Evolutionary conservation across 768 basidiomycete genomes (phyloP).

Genomic region (Lentinula aciculospora): DNA sequence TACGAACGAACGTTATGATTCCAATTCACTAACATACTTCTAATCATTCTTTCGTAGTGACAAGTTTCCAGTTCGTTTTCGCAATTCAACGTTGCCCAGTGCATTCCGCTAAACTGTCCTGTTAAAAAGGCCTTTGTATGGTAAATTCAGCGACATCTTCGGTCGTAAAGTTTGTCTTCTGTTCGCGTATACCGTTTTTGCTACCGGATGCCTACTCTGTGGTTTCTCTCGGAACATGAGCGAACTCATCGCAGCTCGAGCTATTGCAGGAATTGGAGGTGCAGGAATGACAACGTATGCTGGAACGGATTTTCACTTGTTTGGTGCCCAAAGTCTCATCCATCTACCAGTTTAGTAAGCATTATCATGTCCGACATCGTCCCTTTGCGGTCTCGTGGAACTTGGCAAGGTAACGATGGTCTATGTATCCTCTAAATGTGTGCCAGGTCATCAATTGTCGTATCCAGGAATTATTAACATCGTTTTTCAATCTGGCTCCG

Average conservation of each 20-base stretch:
- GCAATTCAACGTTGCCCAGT: too few species aligned
- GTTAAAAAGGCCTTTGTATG: conserved; percentile 8
- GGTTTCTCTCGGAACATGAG: conserved; percentile 50
- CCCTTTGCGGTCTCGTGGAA: conserved; percentile 28
- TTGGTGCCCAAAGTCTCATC: too few species aligned
- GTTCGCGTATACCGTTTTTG: conserved; percentile 49
- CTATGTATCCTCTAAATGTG: neutral
- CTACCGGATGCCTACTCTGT: conserved; percentile 46
- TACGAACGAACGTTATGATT: neutral
- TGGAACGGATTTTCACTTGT: neutral
- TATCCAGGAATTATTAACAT: conserved; percentile 1
- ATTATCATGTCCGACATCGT: conserved; percentile 20
- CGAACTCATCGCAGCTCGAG: conserved; percentile 46
- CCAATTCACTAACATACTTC: neutral
- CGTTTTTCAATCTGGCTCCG: neutral
- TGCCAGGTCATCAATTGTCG: neutral
- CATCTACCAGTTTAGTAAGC: neutral
- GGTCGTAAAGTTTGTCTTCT: conserved; percentile 55
- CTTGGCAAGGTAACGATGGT: conserved; percentile 26
- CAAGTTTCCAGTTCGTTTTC: neutral
- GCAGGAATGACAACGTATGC: conserved; percentile 61
- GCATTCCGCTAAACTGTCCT: too few species aligned
- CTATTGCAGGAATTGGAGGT: conserved; percentile 54
- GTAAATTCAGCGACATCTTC: conserved; percentile 12
- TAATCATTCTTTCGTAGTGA: neutral